Base-by-base conservation (phyloP, 2,329 filamentous ascomycete genomes). In the Nemania diffusa region DNA sequence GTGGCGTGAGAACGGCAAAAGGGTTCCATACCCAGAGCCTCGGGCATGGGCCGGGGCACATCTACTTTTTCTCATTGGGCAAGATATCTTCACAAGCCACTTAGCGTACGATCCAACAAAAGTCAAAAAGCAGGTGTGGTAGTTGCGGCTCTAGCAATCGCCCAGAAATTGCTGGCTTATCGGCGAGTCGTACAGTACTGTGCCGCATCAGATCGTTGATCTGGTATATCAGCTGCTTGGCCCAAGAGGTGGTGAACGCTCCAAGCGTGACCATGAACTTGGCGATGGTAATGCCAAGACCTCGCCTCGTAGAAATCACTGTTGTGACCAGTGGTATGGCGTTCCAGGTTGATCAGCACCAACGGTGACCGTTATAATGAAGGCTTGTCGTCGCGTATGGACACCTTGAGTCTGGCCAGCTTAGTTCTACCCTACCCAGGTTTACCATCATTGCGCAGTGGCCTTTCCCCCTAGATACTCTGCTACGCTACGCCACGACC, bases 201-300 rank as follows among this genome's bases (percentile, higher is more conserved):
- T 17, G 40, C 7, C 6, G 26, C 44, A 29, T 50, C 8, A n/a
- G 29, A 29, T 37, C 46, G 52, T 6, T 17, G 40, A 53, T 40
- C 15, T 29, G 26, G 27, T 32, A 32, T 53, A 46, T 59, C 59
- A 48, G 27, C 37, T 42, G 48, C 66, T 65, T 62, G 58, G 61
- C 51, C 34, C 22, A 20, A 57, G 51, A 32, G 2, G 13, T 24
- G 42, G 52, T 29, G 67, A 68, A 34, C 6, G 5, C 64, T 53
- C 63, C 62, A 70, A 69, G 69, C 51, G 56, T 20, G 44, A 6
- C 50, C n/a, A 29, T 32, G 13, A 34, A 51, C 72, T 75, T 75
- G 73, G 73, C 73, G 34, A 64, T 37, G 61, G 53, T 34, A 67
- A 55, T 66, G 69, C 72, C 66, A 73, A 73, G 70, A 57, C 63